Conservation (phyloP, 2,329 filamentous ascomycete species). For the Hansfordia pulvinata region DNA sequence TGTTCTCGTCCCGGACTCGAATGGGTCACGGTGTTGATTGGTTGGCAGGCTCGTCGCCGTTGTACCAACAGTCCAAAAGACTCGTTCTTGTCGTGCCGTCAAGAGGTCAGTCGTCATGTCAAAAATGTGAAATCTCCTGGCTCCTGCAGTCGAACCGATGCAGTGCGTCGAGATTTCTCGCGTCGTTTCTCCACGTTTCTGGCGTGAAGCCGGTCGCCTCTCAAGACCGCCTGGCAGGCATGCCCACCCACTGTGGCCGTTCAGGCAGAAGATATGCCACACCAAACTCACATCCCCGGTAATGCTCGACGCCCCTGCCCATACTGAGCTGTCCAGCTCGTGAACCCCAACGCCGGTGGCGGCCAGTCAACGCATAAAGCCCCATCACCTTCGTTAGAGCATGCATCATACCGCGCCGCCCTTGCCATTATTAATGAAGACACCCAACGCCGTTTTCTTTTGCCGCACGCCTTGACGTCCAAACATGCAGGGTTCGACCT, state of each 20-base stretch:
- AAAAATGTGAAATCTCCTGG: conserved; percentile 5
- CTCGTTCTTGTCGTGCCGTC: conserved; percentile 1
- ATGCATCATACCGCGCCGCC: too few relatives aligned
- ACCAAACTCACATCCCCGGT: too few relatives aligned
- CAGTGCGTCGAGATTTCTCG: conserved; percentile 15
- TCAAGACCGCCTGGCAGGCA: background rate
- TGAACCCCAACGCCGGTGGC: background rate
- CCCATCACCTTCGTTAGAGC: too few relatives aligned
- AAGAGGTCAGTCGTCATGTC: conserved; percentile 3
- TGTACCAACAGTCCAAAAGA: background rate
- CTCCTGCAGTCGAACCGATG: conserved; percentile 19
- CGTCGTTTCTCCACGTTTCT: too few relatives aligned
- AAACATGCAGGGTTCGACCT: conserved; percentile 3
- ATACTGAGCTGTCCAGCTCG: background rate
- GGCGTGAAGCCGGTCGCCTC: conserved; percentile 2
- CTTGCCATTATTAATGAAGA: conserved; percentile 1
- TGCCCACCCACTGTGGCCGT: background rate
- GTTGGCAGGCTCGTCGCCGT: too few relatives aligned
- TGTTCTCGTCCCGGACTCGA: too few relatives aligned
- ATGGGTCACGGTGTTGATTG: too few relatives aligned
- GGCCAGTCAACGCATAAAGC: too few relatives aligned
- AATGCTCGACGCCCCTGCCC: background rate
- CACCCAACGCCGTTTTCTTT: background rate
- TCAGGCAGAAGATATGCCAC: conserved; percentile 1
- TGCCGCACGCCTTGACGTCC: background rate